Percentiles rank a stretch among this genome's conserved stretches.
phyloP scores from a whole-genome alignment of 2,329 filamentous ascomycete species.

The Lasiodiplodia hormozganensis region DNA sequence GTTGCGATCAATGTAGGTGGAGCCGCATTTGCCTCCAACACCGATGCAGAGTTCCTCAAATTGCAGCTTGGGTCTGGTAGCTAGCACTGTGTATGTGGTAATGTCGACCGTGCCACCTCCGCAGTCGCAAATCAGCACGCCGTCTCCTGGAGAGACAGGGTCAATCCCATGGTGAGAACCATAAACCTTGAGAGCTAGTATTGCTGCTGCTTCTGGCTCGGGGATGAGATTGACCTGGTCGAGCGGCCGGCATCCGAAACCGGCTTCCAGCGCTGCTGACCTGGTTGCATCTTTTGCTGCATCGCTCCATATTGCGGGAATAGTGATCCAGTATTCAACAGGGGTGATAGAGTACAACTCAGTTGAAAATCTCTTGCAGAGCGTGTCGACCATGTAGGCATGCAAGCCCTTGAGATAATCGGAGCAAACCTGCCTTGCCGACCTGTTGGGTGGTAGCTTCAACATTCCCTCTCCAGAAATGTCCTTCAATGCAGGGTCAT shows the following conservation, averaged over 20 bases:
- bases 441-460: conserved; percentile 28
- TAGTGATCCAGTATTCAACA: conserved; percentile 37
- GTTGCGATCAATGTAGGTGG: conserved; percentile 43
- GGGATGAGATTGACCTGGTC: conserved; percentile 37
- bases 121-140: conserved; percentile 39
- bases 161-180: neutral
- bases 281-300: conserved; percentile 34
- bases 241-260: conserved; percentile 33
- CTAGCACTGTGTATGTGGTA: conserved; percentile 26
- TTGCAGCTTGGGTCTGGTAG: neutral
- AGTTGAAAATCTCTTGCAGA: conserved; percentile 12
- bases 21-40: conserved; percentile 30
- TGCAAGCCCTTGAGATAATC: conserved; percentile 30
- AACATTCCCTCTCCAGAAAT: conserved; percentile 30
- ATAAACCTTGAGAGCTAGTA: conserved; percentile 29
- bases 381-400: neutral
- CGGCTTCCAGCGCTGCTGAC: conserved; percentile 32
- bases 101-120: conserved; percentile 41
- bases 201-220: conserved; percentile 37
- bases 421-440: conserved; percentile 26
- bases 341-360: conserved; percentile 28
- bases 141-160: conserved; percentile 24
- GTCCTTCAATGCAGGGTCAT: conserved; percentile 30
- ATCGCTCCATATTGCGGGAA: conserved; percentile 39
- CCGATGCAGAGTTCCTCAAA: conserved; percentile 22